Percentiles rank a stretch among this genome's conserved stretches.
Conservation (phyloP, 2,329 filamentous ascomycete genomes). For the Cercospora sp. region DNA sequence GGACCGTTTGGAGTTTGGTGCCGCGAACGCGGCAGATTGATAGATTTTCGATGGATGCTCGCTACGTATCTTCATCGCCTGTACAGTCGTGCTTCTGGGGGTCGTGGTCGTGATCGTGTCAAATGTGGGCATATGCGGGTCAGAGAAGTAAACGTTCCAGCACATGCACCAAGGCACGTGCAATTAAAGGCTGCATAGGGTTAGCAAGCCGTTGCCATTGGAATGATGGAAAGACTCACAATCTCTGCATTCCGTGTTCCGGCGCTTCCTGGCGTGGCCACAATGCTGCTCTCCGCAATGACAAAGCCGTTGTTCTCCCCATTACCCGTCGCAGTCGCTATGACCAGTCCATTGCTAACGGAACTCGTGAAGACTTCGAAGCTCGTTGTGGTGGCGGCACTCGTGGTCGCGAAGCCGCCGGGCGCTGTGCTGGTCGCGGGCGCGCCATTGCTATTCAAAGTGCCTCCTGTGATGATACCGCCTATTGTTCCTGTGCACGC, state of each 20-base stretch:
- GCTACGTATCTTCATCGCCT: conserved; percentile 16
- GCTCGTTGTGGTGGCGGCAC: conserved; percentile 29
- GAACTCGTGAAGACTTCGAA: conserved; percentile 26
- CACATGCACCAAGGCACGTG: conserved; percentile 28
- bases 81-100: conserved; percentile 18
- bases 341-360: conserved; percentile 30
- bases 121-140: not conserved
- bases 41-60: conserved; percentile 23
- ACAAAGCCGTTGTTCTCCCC: conserved; percentile 33
- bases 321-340: conserved; percentile 25
- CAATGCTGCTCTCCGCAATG: conserved; percentile 34
- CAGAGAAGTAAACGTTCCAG: conserved; percentile 33
- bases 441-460: conserved; percentile 31
- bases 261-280: conserved; percentile 36
- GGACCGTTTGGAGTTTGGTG: not conserved
- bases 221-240: conserved; percentile 31
- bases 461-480: conserved; percentile 38
- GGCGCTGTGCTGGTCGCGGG: conserved; percentile 29
- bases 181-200: conserved; percentile 31
- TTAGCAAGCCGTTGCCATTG: conserved; percentile 18
- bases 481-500: conserved; percentile 58
- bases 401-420: conserved; percentile 21
- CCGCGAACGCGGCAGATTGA: not conserved
- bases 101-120: conserved; percentile 5
- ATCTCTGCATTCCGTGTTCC: conserved; percentile 32